Percentiles rank a stretch among this genome's conserved stretches.
Evolutionary conservation across 176 grass and related monocot genomes (phyloP).

Genomic region (Zea mays): Zm-B73-REFERENCE-NAM-5.0 NC_050100.1:211673501-211674000

Average conservation of each 20-base stretch:
- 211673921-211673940: conserved; percentile 18
- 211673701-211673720: neutral
- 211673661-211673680: conserved; percentile 5
- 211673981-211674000: neutral
- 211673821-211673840: conserved; percentile 25
- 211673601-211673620: too few species aligned
- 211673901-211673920: conserved; percentile 23
- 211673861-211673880: neutral
- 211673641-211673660: neutral
- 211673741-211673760: neutral
- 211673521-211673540: too few species aligned
- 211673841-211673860: neutral
- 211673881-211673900: neutral
- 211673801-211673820: conserved; percentile 20
- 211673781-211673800: neutral
- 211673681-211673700: neutral
- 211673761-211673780: conserved; percentile 1
- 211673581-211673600: too few species aligned
- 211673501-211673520: neutral
- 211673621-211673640: too few species aligned
- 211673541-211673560: too few species aligned
- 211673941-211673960: neutral
- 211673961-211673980: conserved; percentile 32
- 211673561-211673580: too few species aligned
- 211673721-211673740: neutral